These are phyloP conservation scores for Backusella psychrophila DNA, from an alignment of 192 early-diverging fungal species.

Conservation along the genomic window DNA sequence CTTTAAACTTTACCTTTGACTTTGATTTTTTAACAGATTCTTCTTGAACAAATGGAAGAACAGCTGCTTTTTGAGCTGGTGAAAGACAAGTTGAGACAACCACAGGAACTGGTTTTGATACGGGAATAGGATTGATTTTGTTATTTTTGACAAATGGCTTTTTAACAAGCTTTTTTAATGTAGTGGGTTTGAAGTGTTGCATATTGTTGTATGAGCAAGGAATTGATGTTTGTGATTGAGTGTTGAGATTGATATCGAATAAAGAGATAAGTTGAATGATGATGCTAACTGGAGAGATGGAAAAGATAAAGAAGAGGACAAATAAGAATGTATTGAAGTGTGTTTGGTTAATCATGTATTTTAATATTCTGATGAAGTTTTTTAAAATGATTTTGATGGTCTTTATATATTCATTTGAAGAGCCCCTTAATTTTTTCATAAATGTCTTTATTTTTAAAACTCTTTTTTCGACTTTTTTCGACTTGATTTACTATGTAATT, in stretches of 20 bases:
- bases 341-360: not conserved
- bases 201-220: slow-evolving; percentile 1
- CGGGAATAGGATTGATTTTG: not conserved
- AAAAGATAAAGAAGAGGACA: not conserved
- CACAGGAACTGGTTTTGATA: not conserved
- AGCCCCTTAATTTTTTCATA: not conserved
- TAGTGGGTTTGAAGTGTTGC: not conserved
- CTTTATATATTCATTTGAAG: not conserved
- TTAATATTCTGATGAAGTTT: not conserved
- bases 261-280: not conserved
- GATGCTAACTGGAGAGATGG: not conserved
- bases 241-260: not conserved
- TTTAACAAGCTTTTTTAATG: not conserved
- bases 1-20: not conserved
- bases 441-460: not conserved
- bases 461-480: not conserved
- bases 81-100: not conserved
- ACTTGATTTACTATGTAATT: not conserved
- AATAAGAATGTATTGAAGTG: not conserved
- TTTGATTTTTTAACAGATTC: not conserved
- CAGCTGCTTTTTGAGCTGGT: slow-evolving; percentile 9
- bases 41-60: not conserved
- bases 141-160: not conserved
- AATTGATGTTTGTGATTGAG: not conserved
- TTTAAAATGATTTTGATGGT: not conserved